Evolutionary conservation across 2,329 filamentous ascomycete genomes (phyloP).

Genomic region (Pyrenophora graminea): DNA sequence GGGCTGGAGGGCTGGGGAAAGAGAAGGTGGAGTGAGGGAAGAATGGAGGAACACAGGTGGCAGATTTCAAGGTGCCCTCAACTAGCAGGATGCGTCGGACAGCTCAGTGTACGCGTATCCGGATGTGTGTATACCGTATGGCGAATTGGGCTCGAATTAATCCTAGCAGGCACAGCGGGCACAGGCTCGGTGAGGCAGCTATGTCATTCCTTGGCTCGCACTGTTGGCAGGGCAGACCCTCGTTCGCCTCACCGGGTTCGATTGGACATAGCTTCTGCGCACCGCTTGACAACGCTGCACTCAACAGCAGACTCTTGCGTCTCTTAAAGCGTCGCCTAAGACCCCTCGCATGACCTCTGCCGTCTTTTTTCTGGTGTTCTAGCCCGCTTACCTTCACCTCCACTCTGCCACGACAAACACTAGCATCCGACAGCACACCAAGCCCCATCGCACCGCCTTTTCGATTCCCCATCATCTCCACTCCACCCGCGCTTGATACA

Average conservation of each 20-base stretch:
- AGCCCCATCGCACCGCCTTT: conserved; percentile 10
- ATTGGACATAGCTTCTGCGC: conserved; percentile 13
- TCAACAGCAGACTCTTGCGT: conserved; percentile 3
- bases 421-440: conserved; percentile 13
- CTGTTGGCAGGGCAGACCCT: conserved; percentile 7
- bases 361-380: conserved; percentile 4
- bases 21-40: conserved; percentile 1
- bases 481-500: conserved; percentile 8
- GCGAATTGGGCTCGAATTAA: conserved; percentile 7
- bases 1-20: conserved; percentile 4
- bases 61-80: conserved; percentile 3
- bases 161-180: conserved; percentile 2
- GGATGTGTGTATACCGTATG: neutral
- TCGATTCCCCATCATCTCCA: conserved; percentile 1
- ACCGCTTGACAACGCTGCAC: conserved; percentile 6
- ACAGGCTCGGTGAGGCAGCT: conserved; percentile 10
- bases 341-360: neutral
- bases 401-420: conserved; percentile 14
- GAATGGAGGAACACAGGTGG: neutral
- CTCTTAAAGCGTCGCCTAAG: conserved; percentile 6
- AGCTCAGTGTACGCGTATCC: conserved; percentile 15
- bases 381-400: conserved; percentile 9
- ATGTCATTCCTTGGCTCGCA: conserved; percentile 18
- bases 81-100: conserved; percentile 7
- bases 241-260: conserved; percentile 12